Base-by-base conservation (phyloP, 768 basidiomycete genomes). In the Naganishia randhawae region DNA sequence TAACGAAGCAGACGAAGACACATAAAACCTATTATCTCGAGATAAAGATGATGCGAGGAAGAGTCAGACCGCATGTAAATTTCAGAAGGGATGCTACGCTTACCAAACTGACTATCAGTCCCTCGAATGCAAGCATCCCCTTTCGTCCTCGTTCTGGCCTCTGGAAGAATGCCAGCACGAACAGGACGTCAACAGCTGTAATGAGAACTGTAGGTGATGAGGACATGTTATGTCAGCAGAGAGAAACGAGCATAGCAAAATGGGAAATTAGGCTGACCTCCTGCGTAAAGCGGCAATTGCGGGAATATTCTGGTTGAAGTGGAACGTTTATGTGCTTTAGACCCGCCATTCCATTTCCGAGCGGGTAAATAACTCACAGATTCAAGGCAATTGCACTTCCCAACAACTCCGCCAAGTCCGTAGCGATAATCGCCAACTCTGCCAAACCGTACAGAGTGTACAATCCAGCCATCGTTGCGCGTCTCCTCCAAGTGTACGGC, bases 331-430 rank as follows among this genome's bases (percentile, higher is more conserved):
- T n/a, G n/a, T n/a, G n/a, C n/a, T n/a, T n/a, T n/a, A n/a, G n/a
- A n/a, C n/a, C n/a, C n/a, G n/a, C n/a, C n/a, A n/a, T n/a, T n/a
- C n/a, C n/a, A n/a, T n/a, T n/a, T n/a, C n/a, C 10, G 32, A 35
- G 25, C 8, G 13, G 10, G 27, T 5, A 52, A 16, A 29, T 9
- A 22, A 63, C 80, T 53, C 65, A 81, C 80, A 92, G 82, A 75
- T 86, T 86, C 51, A 92, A 81, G 0, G 88, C 90, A 62, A 92
- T 91, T 16, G 90, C 91, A 50, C 87, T 88, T 5, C 91, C 86
- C 1, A 93, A 81, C 17, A 93, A 82, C 77, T 93, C 91, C 10
- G 90, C 89, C 39, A 92, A 82, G 76, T 91, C 90, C 6, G 89
- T 91, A 13, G 86, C 85, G 27, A 90, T 84, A 73, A 91, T 87